These are phyloP conservation scores for Penicillium sp. DNA, from an alignment of 2,329 filamentous ascomycete species.

Conservation along the genomic window DNA sequence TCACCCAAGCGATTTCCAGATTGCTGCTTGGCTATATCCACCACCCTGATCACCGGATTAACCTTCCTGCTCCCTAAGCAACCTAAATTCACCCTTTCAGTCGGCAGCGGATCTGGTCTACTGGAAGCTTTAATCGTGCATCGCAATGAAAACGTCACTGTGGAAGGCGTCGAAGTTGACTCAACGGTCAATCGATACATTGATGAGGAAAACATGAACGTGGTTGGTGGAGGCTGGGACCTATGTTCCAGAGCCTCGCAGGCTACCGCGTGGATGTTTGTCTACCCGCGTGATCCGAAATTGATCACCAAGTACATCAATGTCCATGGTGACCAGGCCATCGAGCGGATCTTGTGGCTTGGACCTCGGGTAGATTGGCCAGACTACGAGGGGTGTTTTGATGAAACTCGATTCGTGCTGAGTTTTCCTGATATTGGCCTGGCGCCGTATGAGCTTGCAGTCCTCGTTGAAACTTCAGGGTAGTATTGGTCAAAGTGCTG, in stretches of 20 bases:
- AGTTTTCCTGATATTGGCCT: slow-evolving; percentile 20
- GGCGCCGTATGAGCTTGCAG: slow-evolving; percentile 23
- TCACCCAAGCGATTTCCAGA: slow-evolving; percentile 22
- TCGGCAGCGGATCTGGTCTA: slow-evolving; percentile 49
- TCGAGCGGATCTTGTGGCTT: slow-evolving; percentile 28
- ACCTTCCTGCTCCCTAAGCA: slow-evolving; percentile 20
- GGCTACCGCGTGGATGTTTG: slow-evolving; percentile 48
- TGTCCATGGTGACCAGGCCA: slow-evolving; percentile 9
- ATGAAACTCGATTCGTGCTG: slow-evolving; percentile 17
- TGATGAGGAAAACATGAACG: slow-evolving; percentile 36
- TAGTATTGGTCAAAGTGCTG: too few relatives aligned
- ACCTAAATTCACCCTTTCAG: slow-evolving; percentile 37
- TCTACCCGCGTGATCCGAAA: slow-evolving; percentile 48
- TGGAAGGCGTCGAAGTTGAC: slow-evolving; percentile 48
- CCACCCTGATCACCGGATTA: slow-evolving; percentile 17
- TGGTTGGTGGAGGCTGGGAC: slow-evolving; percentile 44
- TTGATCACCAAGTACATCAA: slow-evolving; percentile 45
- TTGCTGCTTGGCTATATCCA: slow-evolving; percentile 29
- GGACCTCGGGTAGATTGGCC: slow-evolving; percentile 29
- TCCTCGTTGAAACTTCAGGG: slow-evolving; percentile 19
- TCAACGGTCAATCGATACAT: slow-evolving; percentile 45
- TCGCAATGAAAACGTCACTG: slow-evolving; percentile 19
- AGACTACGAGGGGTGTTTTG: slow-evolving; percentile 28
- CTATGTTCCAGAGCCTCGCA: slow-evolving; percentile 39
- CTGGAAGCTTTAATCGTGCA: slow-evolving; percentile 43